These are phyloP conservation scores for Scheffersomyces spartinae DNA, from an alignment of 805 yeast species.

Conservation along the genomic window DNA sequence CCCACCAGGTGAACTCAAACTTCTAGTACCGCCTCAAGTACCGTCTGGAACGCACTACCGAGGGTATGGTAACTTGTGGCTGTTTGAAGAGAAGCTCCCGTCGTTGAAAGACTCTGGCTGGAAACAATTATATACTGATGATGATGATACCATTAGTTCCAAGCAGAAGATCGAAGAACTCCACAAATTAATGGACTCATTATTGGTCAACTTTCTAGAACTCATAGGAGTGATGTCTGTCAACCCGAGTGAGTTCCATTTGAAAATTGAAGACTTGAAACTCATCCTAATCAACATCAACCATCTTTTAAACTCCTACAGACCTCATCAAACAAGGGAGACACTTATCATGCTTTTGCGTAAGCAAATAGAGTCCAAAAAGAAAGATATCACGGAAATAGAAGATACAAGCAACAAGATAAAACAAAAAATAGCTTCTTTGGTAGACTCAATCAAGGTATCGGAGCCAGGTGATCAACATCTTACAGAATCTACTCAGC, in stretches of 20 bases:
- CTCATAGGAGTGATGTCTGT: slow-evolving; percentile 66
- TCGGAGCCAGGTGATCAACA: no score
- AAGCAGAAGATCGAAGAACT: slow-evolving; percentile 56
- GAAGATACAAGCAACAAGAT: no score
- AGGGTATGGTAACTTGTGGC: slow-evolving; percentile 89
- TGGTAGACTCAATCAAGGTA: no score
- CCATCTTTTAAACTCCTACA: slow-evolving; percentile 80
- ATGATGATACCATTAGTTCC: slow-evolving; percentile 23
- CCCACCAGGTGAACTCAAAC: slow-evolving; percentile 38
- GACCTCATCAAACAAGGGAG: slow-evolving; percentile 94
- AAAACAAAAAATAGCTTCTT: no score
- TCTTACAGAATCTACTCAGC: no score
- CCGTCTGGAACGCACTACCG: slow-evolving; percentile 62
- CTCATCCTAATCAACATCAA: slow-evolving; percentile 79
- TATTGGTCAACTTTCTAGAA: slow-evolving; percentile 71
- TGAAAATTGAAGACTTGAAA: slow-evolving; percentile 69
- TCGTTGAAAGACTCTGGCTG: slow-evolving; percentile 69
- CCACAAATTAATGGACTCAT: slow-evolving; percentile 67
- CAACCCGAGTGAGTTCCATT: slow-evolving; percentile 50
- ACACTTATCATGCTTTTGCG: slow-evolving; percentile 65
- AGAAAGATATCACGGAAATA: slow-evolving; percentile 37
- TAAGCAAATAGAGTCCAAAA: slow-evolving; percentile 57
- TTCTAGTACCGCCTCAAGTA: slow-evolving; percentile 50
- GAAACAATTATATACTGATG: slow-evolving; percentile 49
- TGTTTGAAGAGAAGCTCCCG: slow-evolving; percentile 65